Percentiles rank a stretch among this genome's conserved stretches.
Evolutionary conservation across 495 filamentous ascomycete genomes (phyloP).

Genomic region (Neurospora sp.): DNA sequence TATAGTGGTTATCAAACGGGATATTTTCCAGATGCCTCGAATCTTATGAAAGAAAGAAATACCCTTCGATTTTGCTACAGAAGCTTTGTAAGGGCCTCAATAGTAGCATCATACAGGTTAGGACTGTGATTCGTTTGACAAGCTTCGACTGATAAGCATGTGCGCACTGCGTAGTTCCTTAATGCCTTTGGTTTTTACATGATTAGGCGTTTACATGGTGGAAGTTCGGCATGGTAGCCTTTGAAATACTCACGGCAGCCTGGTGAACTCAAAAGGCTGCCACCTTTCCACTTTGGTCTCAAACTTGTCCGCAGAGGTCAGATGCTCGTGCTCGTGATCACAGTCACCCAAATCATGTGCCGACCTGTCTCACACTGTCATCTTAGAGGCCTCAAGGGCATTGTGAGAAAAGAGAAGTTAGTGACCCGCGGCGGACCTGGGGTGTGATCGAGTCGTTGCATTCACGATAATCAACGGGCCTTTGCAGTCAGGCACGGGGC

Average conservation of each 20-base stretch:
- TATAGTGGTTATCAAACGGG: neutral
- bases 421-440: neutral
- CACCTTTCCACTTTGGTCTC: neutral
- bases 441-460: neutral
- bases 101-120: neutral
- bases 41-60: neutral
- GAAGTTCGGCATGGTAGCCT: neutral
- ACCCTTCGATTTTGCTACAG: no score
- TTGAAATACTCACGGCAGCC: neutral
- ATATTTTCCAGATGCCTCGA: neutral
- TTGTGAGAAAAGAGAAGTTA: neutral
- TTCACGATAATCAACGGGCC: neutral
- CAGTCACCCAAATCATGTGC: slow-evolving; percentile 13
- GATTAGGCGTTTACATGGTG: neutral
- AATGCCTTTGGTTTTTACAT: neutral
- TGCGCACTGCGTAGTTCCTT: neutral
- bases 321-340: neutral
- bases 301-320: neutral
- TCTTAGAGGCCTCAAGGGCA: neutral
- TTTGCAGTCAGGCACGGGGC: neutral
- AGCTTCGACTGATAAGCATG: neutral
- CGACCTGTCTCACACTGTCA: slow-evolving; percentile 12
- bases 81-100: neutral
- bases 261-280: neutral
- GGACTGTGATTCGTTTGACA: neutral